Conservation (phyloP, 371 early-diverging fungal species). For the Umbelopsis sp. region DNA sequence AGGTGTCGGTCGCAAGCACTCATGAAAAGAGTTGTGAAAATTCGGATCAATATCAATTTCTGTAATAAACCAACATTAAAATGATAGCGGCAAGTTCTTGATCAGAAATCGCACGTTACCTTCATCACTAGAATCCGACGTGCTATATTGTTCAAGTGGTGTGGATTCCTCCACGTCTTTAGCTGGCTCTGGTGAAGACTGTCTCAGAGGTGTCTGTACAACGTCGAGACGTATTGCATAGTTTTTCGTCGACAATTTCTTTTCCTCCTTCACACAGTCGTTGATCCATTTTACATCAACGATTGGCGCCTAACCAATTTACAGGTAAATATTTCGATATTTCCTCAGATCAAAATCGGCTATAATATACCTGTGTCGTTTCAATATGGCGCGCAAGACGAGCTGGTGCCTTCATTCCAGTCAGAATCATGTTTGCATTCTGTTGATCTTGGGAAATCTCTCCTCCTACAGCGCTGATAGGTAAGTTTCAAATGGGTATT, state of each 20-base stretch:
- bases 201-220: background rate
- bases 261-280: constrained; percentile 28
- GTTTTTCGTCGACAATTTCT: constrained; percentile 22
- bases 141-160: background rate
- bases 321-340: background rate
- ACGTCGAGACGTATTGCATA: constrained; percentile 23
- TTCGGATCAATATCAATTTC: constrained; percentile 33
- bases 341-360: background rate
- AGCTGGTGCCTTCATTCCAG: constrained; percentile 34
- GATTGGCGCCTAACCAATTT: constrained; percentile 27
- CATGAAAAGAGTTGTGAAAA: constrained; percentile 45
- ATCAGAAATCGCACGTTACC: background rate
- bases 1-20: constrained; percentile 52
- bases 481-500: no score
- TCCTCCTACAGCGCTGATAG: constrained; percentile 29
- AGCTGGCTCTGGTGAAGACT: background rate
- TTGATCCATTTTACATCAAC: constrained; percentile 40
- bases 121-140: background rate
- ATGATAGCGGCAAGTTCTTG: no score
- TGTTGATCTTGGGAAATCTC: constrained; percentile 22
- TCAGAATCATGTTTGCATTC: constrained; percentile 34
- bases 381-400: constrained; percentile 35
- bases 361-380: constrained; percentile 26
- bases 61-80: background rate
- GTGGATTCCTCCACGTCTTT: background rate